Evolutionary conservation across 257 asterid species (phyloP).

Genomic region (Plantago major): DNA sequence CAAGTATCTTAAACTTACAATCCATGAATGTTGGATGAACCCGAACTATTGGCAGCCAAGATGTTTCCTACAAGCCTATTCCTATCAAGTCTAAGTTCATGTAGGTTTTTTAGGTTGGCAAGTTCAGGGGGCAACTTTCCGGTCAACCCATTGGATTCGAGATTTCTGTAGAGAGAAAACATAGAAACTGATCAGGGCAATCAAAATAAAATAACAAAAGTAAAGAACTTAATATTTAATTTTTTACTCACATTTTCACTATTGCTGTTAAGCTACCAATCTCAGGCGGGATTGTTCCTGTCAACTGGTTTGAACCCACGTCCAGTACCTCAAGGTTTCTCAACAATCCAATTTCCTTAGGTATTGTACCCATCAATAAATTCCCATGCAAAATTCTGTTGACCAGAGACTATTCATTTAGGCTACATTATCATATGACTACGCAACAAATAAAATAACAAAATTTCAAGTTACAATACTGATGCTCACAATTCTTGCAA

Average conservation of each 20-base stretch:
- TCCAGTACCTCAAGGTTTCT: slow-evolving; percentile 68
- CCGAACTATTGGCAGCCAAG: slow-evolving; percentile 59
- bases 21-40: slow-evolving; percentile 40
- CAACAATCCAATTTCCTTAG: slow-evolving; percentile 78
- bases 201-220: neutral
- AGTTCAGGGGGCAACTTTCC: slow-evolving; percentile 80
- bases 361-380: slow-evolving; percentile 70
- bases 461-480: neutral
- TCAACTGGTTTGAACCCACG: slow-evolving; percentile 73
- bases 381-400: slow-evolving; percentile 75
- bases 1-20: slow-evolving; percentile 45
- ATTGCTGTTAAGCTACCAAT: slow-evolving; percentile 63
- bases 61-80: slow-evolving; percentile 68
- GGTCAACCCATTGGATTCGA: slow-evolving; percentile 81
- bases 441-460: neutral
- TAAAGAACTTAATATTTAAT: slow-evolving; percentile 11
- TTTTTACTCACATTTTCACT: slow-evolving; percentile 55
- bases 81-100: slow-evolving; percentile 80
- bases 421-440: neutral
- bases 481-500: slow-evolving; percentile 78
- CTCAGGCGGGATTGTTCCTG: slow-evolving; percentile 82
- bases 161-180: slow-evolving; percentile 30
- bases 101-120: slow-evolving; percentile 66
- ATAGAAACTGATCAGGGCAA: neutral
- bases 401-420: slow-evolving; percentile 13